Base-by-base conservation (phyloP, 768 basidiomycete genomes). In the Rubroboletus pulcherrimus region DNA sequence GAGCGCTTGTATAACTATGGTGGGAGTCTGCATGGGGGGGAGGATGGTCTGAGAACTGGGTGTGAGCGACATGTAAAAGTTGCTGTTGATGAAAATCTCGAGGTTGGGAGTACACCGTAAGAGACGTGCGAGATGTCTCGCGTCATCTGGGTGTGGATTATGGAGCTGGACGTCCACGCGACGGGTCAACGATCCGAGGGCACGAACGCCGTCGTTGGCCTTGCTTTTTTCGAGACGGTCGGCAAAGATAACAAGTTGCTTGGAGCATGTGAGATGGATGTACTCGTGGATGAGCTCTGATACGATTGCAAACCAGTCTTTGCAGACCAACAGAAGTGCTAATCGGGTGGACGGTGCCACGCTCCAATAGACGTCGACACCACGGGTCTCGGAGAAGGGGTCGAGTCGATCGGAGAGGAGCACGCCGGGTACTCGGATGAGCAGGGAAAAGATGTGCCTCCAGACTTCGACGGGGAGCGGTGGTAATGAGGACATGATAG, bases 61-160 rank as follows among this genome's bases (percentile, higher is more conserved):
- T 1, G 56, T 55, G 7, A 64, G 10, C n/a, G 68, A 58, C 66
- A 63, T 62, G 61, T 68, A 64, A 44, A 57, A 61, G 55, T 75
- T 79, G 53, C 71, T 67, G 58, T 77, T 77, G 59, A 72, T 58
- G 54, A 77, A 79, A 34, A 77, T 75, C 57, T 73, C 59, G 39
- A 80, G 71, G 53, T 77, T 78, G 7, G 78, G 78, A 0, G 76
- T 77, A 53, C 71, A 72, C 14, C 63, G 65, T 34, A 80, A 56
- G 17, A 80, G 64, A 10, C 77, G 74, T 11, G 71, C 63, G 21
- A 77, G 66, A 44, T 63, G 57, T 1, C 7, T 39, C 12, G 53
- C 53, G 6, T 58, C 59, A 35, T 47, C 48, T 14, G 60, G 62
- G n/a, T 66, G 72, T 12, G 66, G 53, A 19, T 73, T 72, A 5